A percentile compares a stretch with the other conserved stretches of the same genome.
Conservation (phyloP, 345 rosid species). For the Lenwebbia sp. region DNA sequence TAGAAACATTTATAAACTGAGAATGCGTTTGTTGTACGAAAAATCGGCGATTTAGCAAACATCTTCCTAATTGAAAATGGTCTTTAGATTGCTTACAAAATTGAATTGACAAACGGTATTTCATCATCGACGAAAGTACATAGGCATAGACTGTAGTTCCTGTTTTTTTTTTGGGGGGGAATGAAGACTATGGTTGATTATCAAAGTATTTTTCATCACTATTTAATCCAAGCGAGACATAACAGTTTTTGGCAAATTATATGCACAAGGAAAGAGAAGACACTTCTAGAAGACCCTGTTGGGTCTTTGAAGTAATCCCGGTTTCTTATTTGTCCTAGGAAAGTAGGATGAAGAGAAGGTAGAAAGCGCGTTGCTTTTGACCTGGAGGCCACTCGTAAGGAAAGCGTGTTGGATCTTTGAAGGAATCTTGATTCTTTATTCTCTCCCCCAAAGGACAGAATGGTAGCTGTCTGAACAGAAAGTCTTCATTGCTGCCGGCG, state of each 20-base stretch:
- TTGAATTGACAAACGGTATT: no score
- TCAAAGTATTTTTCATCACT: neutral
- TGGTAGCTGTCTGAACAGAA: no score
- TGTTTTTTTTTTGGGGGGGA: no score
- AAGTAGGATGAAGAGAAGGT: neutral
- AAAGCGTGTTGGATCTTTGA: neutral
- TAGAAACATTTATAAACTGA: no score
- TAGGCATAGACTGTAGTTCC: no score
- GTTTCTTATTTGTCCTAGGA: neutral
- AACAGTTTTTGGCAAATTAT: neutral
- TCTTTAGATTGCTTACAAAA: no score
- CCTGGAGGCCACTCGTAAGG: neutral
- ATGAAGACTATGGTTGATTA: neutral
- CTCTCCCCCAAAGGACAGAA: no score
- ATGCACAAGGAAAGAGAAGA: neutral
- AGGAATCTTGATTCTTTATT: no score
- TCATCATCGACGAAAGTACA: no score
- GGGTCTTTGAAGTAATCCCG: neutral
- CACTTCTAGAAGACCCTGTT: rapidly evolving
- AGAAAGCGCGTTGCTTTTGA: neutral
- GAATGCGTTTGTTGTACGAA: no score
- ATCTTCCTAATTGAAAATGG: no score
- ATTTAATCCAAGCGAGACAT: neutral
- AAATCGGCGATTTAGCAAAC: no score
- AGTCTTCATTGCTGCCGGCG: neutral